Evolutionary conservation across 139 green algal genomes (phyloP).

Genomic region (Asterochloris sp.): DNA sequence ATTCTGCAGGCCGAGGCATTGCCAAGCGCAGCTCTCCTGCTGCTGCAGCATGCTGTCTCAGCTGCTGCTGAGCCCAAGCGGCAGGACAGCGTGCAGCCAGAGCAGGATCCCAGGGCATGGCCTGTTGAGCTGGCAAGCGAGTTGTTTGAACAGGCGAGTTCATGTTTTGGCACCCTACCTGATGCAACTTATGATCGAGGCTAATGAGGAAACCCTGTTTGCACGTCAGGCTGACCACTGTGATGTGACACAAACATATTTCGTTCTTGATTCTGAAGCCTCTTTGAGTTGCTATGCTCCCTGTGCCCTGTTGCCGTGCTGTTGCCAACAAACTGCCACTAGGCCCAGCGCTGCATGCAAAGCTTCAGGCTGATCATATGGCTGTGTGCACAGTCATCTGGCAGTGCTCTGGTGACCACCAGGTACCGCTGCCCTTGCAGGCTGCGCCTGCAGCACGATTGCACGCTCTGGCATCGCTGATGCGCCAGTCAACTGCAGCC

Average conservation of each 20-base stretch:
- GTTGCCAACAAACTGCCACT: neutral
- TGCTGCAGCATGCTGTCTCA: no score
- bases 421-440: neutral
- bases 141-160: no score
- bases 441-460: neutral
- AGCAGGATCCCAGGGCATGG: no score
- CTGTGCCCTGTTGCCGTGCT: neutral
- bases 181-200: neutral
- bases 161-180: no score
- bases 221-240: slow-evolving; percentile 17
- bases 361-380: neutral
- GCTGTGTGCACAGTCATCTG: neutral
- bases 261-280: slow-evolving; percentile 21
- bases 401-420: neutral
- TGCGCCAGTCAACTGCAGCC: neutral
- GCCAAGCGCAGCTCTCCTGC: no score
- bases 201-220: slow-evolving; percentile 15
- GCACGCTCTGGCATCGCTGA: neutral
- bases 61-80: no score
- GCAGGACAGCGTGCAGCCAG: no score
- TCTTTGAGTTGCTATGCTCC: neutral
- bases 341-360: neutral
- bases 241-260: slow-evolving; percentile 15
- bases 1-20: no score
- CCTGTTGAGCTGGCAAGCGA: no score